Percentiles rank a stretch among this genome's conserved stretches.
These are phyloP conservation scores for bread wheat (Triticum aestivum) DNA, from an alignment of 176 grass and related monocot species.

Conservation along the genomic window IWGSC_CS_RefSeq_v2.1 NC_057814.1:44218849-44219348, in stretches of 20 bases:
- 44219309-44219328: background rate
- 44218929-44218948: background rate
- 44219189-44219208: background rate
- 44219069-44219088: background rate
- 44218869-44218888: background rate
- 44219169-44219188: background rate
- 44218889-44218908: too few species aligned
- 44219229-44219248: too few species aligned
- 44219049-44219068: too few species aligned
- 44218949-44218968: background rate
- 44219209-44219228: background rate
- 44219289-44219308: background rate
- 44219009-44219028: too few species aligned
- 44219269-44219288: too few species aligned
- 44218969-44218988: too few species aligned
- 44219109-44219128: conserved; percentile 42
- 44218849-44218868: background rate
- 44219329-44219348: background rate
- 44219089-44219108: background rate
- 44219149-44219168: background rate
- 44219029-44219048: too few species aligned
- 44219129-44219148: background rate
- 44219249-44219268: too few species aligned
- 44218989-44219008: too few species aligned
- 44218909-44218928: background rate